Evolutionary conservation across 495 filamentous ascomycete genomes (phyloP).

Genomic region (Glutinoglossum americanum): DNA sequence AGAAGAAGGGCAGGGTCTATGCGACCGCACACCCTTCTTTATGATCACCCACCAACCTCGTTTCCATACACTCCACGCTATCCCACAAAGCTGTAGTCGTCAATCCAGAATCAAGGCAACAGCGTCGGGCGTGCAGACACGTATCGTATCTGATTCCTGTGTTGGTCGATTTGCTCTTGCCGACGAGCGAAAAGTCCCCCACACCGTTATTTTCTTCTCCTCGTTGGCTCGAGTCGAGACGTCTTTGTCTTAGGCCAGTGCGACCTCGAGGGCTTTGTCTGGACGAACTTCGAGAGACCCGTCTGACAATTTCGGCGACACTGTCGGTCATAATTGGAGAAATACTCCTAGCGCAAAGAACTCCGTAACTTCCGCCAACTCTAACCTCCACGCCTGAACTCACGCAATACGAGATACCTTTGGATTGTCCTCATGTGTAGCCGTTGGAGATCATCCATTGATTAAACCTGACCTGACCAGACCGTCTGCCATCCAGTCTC

Average conservation of each 20-base stretch:
- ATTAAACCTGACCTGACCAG: background rate
- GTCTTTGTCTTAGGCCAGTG: background rate
- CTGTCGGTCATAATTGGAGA: background rate
- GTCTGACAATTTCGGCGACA: background rate
- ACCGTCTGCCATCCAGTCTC: background rate
- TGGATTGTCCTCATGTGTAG: background rate
- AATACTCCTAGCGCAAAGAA: background rate
- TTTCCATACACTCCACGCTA: background rate
- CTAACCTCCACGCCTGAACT: background rate
- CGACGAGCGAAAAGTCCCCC: background rate
- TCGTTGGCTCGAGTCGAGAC: background rate
- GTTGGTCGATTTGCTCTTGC: background rate
- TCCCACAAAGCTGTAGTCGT: background rate
- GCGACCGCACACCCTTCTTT: background rate
- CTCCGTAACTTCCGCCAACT: background rate
- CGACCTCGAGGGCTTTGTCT: background rate
- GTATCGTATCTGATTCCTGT: background rate
- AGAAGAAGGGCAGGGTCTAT: background rate
- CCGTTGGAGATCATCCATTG: background rate
- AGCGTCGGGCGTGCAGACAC: background rate
- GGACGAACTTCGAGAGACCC: background rate
- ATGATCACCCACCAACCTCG: constrained; percentile 1
- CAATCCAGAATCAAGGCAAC: background rate
- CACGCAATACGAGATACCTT: background rate
- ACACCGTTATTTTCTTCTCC: background rate